A percentile compares a stretch with the other conserved stretches of the same genome.
phyloP scores from a whole-genome alignment of 345 rosid species.

The Populus tremula region DNA sequence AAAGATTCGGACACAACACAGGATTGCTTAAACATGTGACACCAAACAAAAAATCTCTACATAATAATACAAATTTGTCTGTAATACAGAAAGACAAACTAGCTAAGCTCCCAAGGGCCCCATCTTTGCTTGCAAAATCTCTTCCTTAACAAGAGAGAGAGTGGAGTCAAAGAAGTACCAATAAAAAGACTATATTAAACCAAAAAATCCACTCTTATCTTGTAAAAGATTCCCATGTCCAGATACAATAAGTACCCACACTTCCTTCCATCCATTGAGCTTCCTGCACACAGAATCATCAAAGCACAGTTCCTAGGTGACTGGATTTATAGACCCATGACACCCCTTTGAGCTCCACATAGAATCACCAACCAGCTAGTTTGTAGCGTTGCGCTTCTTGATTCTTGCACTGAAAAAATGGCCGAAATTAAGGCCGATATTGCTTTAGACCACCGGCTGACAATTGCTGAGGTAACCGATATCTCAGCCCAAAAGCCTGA shows the following conservation, averaged over 20 bases:
- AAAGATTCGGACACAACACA: background rate
- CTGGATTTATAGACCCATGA: background rate
- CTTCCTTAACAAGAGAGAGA: background rate
- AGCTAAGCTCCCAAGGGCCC: background rate
- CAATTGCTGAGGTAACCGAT: conserved; percentile 27
- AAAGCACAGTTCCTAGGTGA: background rate
- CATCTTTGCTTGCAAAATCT: background rate
- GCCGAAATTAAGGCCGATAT: conserved; percentile 47
- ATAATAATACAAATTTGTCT: background rate
- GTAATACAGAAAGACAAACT: background rate
- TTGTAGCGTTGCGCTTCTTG: background rate
- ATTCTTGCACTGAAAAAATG: conserved; percentile 24
- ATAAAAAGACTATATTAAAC: background rate
- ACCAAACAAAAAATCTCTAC: background rate
- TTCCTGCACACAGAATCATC: background rate
- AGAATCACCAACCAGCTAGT: background rate
- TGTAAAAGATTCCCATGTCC: background rate
- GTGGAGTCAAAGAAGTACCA: background rate
- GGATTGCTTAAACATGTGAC: background rate
- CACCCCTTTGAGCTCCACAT: background rate
- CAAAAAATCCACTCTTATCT: background rate
- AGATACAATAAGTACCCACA: background rate
- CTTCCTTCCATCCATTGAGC: background rate
- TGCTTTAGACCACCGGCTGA: conserved; percentile 33
- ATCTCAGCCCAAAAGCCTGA: conserved; percentile 22